phyloP scores from a whole-genome alignment of 257 asterid species.

The Solanum sitiens region DNA sequence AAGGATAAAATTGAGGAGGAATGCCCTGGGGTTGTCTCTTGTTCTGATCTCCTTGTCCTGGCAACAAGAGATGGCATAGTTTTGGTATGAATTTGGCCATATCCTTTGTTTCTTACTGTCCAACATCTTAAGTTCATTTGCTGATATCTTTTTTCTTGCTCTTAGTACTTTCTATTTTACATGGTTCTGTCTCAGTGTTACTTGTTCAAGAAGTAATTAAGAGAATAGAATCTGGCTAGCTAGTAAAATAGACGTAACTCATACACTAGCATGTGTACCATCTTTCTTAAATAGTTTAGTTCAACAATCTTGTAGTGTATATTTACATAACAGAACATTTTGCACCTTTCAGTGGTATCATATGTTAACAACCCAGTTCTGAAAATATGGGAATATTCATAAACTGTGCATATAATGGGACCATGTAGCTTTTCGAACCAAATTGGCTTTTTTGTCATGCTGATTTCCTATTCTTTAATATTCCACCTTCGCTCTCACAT shows the following conservation, averaged over 20 bases:
- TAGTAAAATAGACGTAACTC: background rate
- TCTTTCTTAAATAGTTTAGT: background rate
- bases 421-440: background rate
- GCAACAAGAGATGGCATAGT: constrained; percentile 22
- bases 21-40: constrained; percentile 30
- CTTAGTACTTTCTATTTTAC: background rate
- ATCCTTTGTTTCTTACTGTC: background rate
- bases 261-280: background rate
- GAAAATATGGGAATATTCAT: background rate
- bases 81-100: constrained; percentile 8
- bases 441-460: background rate
- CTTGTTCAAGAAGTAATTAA: background rate
- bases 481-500: background rate
- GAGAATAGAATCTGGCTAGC: background rate
- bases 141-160: background rate
- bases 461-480: too few relatives aligned
- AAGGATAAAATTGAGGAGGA: constrained; percentile 18
- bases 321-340: background rate
- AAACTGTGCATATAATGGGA: background rate
- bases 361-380: background rate
- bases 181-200: background rate
- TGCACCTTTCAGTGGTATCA: background rate
- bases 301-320: background rate
- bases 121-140: background rate
- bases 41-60: constrained; percentile 24